Conservation (phyloP, 208 protist genomes). For the Balamuthia mandrillaris region DNA sequence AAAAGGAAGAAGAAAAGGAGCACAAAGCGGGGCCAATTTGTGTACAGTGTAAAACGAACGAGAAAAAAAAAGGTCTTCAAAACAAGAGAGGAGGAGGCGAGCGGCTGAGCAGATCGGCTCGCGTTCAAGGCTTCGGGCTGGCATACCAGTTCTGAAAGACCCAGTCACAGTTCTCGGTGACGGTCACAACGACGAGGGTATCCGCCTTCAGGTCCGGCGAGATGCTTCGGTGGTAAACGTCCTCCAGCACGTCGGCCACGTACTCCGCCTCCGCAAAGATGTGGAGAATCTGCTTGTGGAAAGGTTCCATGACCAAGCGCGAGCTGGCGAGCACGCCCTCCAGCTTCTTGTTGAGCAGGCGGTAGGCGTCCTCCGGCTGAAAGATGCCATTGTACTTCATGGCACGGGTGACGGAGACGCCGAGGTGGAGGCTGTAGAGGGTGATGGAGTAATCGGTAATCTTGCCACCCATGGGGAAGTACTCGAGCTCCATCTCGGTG, state of each 20-base stretch:
- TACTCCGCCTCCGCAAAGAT: constrained; percentile 32
- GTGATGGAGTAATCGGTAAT: constrained; percentile 16
- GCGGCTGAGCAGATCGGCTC: too few species aligned
- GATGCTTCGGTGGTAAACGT: not conserved
- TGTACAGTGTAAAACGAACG: too few species aligned
- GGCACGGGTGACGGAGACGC: constrained; percentile 7
- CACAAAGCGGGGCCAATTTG: too few species aligned
- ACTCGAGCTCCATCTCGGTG: constrained; percentile 28
- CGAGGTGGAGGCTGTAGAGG: constrained; percentile 20
- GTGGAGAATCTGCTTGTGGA: constrained; percentile 33
- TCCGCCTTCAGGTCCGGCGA: not conserved
- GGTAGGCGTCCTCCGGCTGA: not conserved
- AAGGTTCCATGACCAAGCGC: constrained; percentile 20
- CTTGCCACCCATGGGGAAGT: constrained; percentile 24
- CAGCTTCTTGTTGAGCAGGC: constrained; percentile 15
- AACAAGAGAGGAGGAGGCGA: too few species aligned
- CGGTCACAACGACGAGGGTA: constrained; percentile 5
- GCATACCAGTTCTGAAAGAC: not conserved
- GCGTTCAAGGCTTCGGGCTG: too few species aligned
- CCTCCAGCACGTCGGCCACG: constrained; percentile 7
- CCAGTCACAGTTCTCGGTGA: not conserved
- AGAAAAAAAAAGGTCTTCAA: too few species aligned
- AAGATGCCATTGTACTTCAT: constrained; percentile 28
- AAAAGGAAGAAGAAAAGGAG: too few species aligned
- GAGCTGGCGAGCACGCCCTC: not conserved